Percentiles rank a stretch among this genome's conserved stretches.
Conservation (phyloP, 2,329 filamentous ascomycete species). For the Hysterium pulicare region DNA sequence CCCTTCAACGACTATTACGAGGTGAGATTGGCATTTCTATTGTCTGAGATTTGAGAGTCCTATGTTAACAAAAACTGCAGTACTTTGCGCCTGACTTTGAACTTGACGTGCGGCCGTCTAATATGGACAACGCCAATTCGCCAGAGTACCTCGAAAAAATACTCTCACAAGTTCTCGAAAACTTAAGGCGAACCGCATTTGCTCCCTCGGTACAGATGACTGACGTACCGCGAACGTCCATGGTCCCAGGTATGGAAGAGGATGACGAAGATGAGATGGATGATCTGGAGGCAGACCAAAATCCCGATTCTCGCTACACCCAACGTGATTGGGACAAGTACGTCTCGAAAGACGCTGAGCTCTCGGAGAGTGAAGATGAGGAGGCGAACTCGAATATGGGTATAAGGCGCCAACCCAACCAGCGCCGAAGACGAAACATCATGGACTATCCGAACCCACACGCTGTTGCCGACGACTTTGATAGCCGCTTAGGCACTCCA, state of each 20-base stretch:
- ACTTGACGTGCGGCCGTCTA: conserved; percentile 65
- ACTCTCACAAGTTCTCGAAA: conserved; percentile 62
- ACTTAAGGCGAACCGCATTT: conserved; percentile 60
- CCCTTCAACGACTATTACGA: conserved; percentile 97
- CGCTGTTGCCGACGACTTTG: conserved; percentile 26
- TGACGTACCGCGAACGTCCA: conserved; percentile 57
- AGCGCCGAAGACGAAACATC: conserved; percentile 54
- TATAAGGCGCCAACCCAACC: conserved; percentile 55
- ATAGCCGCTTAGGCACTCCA: conserved; percentile 16
- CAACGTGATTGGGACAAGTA: conserved; percentile 79
- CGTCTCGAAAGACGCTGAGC: conserved; percentile 72
- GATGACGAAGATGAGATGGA: conserved; percentile 62
- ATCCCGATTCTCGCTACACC: conserved; percentile 78
- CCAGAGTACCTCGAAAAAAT: conserved; percentile 68
- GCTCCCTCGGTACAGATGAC: conserved; percentile 64
- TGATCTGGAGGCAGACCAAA: conserved; percentile 77
- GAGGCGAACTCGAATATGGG: conserved; percentile 73
- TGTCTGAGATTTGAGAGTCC: neutral
- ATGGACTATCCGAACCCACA: conserved; percentile 60
- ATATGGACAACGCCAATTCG: conserved; percentile 71
- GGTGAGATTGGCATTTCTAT: conserved; percentile 34
- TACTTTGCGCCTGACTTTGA: conserved; percentile 70
- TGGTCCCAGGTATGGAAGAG: conserved; percentile 58
- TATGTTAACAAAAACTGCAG: conserved; percentile 35
- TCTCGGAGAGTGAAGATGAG: conserved; percentile 75